These are phyloP conservation scores for Vinca major DNA, from an alignment of 305 asterid species.

Conservation along the genomic window DNA sequence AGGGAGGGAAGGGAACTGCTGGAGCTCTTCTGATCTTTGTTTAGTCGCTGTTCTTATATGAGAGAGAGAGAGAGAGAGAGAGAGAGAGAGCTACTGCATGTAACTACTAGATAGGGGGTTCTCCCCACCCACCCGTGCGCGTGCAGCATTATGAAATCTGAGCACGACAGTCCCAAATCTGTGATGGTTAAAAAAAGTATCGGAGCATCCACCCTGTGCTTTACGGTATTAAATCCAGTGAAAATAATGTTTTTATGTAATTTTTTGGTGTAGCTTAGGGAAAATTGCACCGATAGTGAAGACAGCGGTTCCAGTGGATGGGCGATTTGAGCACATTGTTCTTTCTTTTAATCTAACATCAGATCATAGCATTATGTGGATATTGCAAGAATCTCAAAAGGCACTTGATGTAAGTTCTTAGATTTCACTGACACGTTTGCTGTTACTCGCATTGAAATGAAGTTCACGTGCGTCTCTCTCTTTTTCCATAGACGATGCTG, in stretches of 20 bases:
- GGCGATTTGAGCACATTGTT: conserved; percentile 94
- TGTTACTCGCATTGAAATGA: conserved; percentile 9
- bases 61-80: too few species aligned
- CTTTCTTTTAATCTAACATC: conserved; percentile 75
- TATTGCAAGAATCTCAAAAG: conserved; percentile 64
- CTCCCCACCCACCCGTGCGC: too few species aligned
- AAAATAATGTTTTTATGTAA: not conserved
- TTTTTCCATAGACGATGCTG: conserved; percentile 46
- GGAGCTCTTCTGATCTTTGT: not conserved
- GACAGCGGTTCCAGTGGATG: conserved; percentile 98
- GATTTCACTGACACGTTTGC: not conserved
- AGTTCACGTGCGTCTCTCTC: conserved; percentile 5
- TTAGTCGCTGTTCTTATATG: not conserved
- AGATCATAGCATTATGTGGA: conserved; percentile 71
- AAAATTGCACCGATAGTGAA: conserved; percentile 60
- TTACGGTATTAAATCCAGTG: not conserved
- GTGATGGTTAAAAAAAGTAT: not conserved
- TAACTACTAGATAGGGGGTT: not conserved
- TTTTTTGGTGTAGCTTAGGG: conserved; percentile 47
- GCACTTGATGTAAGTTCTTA: conserved; percentile 62
- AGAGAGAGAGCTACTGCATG: not conserved
- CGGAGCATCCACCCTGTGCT: not conserved
- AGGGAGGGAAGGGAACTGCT: not conserved
- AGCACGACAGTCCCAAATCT: too few species aligned
- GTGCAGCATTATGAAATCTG: too few species aligned